These are phyloP conservation scores for Nemophila menziesii DNA, from an alignment of 257 asterid species.

Conservation along the genomic window DNA sequence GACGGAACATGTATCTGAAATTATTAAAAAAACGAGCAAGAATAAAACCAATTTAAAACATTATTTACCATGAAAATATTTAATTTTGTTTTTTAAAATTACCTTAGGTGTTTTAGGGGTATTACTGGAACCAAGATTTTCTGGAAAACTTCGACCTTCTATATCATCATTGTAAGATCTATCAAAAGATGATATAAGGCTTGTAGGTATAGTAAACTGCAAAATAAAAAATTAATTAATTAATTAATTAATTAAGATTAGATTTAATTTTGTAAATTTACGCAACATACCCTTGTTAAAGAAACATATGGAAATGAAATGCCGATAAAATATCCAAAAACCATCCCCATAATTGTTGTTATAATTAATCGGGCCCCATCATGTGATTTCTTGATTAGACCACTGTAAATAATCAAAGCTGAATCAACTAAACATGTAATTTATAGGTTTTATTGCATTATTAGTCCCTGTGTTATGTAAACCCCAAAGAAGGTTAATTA, in stretches of 20 bases:
- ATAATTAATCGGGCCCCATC: slow-evolving; percentile 61
- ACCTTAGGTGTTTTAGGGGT: slow-evolving; percentile 84
- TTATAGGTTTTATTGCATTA: too few relatives aligned
- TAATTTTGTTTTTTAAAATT: too few relatives aligned
- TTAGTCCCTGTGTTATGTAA: too few relatives aligned
- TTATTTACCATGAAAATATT: slow-evolving; percentile 9
- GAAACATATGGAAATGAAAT: slow-evolving; percentile 87
- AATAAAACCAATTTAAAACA: background rate
- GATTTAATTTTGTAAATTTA: slow-evolving; percentile 9
- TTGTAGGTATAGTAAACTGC: slow-evolving; percentile 85
- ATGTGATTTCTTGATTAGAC: slow-evolving; percentile 59
- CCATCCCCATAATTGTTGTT: slow-evolving; percentile 80
- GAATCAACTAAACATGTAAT: slow-evolving; percentile 5
- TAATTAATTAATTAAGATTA: background rate
- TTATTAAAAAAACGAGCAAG: slow-evolving; percentile 3
- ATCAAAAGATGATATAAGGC: slow-evolving; percentile 56
- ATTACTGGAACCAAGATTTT: slow-evolving; percentile 84
- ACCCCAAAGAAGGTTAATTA: slow-evolving; percentile 5
- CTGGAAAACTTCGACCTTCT: slow-evolving; percentile 67
- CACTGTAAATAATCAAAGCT: slow-evolving; percentile 48
- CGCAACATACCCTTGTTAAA: slow-evolving; percentile 51
- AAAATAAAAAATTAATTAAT: background rate
- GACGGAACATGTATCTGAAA: slow-evolving; percentile 79
- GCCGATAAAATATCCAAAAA: slow-evolving; percentile 86
- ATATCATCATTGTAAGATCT: slow-evolving; percentile 39